Conservation (phyloP, 2,329 filamentous ascomycete genomes). For the Knufia fluminis region DNA sequence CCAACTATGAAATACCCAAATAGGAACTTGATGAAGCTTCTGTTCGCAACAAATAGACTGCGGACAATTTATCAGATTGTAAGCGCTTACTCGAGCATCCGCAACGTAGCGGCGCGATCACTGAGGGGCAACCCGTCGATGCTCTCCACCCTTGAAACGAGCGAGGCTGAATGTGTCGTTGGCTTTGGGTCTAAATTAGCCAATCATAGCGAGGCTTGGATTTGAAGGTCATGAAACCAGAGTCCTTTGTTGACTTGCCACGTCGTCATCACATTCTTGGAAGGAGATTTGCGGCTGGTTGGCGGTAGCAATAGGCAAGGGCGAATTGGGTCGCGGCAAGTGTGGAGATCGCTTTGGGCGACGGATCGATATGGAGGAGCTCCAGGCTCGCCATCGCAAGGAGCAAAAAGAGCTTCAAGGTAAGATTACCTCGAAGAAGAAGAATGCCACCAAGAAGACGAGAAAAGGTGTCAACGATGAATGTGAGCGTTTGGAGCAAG, state of each 20-base stretch:
- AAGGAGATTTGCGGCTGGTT: neutral
- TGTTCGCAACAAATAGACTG: neutral
- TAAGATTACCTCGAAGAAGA: slow-evolving; percentile 89
- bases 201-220: neutral
- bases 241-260: no score
- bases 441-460: slow-evolving; percentile 79
- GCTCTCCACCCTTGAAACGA: slow-evolving; percentile 3
- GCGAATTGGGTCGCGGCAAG: neutral
- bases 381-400: slow-evolving; percentile 73
- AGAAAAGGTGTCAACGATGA: slow-evolving; percentile 61
- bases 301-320: neutral
- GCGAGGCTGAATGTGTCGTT: slow-evolving; percentile 1
- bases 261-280: no score
- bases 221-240: neutral
- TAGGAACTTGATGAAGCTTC: neutral
- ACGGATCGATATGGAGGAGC: slow-evolving; percentile 53
- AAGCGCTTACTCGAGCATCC: neutral
- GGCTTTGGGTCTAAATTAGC: neutral
- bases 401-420: slow-evolving; percentile 80
- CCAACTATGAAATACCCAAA: neutral
- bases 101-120: neutral
- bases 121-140: neutral
- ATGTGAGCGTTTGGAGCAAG: slow-evolving; percentile 49
- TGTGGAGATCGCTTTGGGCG: neutral
- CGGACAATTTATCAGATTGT: neutral